phyloP scores from a whole-genome alignment of 345 rosid genomes.

The Corchorus capsularis region DNA sequence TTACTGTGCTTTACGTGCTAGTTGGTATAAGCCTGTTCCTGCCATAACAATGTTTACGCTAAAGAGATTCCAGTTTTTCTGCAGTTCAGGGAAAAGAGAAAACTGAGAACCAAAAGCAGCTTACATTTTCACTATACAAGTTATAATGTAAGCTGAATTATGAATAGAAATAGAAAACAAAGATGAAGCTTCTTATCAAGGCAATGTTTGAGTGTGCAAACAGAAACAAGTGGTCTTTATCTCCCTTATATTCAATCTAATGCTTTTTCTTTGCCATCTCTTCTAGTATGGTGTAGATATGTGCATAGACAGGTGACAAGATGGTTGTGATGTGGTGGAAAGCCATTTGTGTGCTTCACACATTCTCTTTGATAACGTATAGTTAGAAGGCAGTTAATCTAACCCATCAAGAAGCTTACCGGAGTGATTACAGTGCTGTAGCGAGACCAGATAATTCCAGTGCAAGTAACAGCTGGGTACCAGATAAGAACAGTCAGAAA shows the following conservation, averaged over 20 bases:
- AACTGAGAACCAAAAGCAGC: slow-evolving; percentile 16
- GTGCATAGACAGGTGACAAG: not conserved
- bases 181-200: not conserved
- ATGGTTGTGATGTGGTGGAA: no score
- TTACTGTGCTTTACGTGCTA: slow-evolving; percentile 77
- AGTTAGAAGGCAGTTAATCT: not conserved
- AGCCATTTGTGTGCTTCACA: not conserved
- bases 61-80: slow-evolving; percentile 97
- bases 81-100: slow-evolving; percentile 27
- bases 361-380: not conserved
- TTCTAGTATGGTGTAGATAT: not conserved
- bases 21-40: slow-evolving; percentile 83
- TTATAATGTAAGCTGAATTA: not conserved
- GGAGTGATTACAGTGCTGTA: slow-evolving; percentile 85
- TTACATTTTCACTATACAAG: not conserved
- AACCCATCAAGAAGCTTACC: slow-evolving; percentile 44
- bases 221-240: not conserved
- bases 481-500: slow-evolving; percentile 17
- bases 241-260: not conserved
- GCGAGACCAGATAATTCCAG: slow-evolving; percentile 18
- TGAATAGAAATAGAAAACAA: not conserved
- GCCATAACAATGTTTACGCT: slow-evolving; percentile 88
- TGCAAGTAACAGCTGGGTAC: slow-evolving; percentile 17
- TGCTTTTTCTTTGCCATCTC: not conserved
- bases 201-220: not conserved